phyloP scores from a whole-genome alignment of 2,329 filamentous ascomycete genomes.

The Fusarium sp. region DNA sequence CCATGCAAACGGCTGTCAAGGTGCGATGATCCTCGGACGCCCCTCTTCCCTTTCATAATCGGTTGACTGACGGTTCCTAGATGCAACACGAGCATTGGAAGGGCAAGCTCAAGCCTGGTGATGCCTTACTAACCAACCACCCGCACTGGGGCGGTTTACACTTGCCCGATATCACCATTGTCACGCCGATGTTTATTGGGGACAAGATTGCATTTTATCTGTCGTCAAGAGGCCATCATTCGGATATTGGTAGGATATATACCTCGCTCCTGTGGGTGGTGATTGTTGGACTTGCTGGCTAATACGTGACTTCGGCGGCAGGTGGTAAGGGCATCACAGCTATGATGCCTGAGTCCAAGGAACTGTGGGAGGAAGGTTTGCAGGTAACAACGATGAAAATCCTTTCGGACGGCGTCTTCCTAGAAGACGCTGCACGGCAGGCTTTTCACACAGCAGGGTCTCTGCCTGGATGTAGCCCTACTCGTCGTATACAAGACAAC shows the following conservation, averaged over 20 bases:
- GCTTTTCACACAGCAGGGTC: conserved; percentile 54
- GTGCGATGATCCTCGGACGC: conserved; percentile 11
- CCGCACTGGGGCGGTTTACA: conserved; percentile 58
- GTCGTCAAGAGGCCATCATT: conserved; percentile 55
- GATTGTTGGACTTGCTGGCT: too few species aligned
- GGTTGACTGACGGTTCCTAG: too few species aligned
- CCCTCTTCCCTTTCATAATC: too few species aligned
- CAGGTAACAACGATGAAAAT: conserved; percentile 58
- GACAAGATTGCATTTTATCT: conserved; percentile 57
- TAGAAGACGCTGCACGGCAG: conserved; percentile 53
- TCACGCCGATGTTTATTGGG: conserved; percentile 57
- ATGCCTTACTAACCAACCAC: conserved; percentile 59
- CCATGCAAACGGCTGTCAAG: conserved; percentile 59
- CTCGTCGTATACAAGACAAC: conserved; percentile 59
- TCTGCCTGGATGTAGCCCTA: conserved; percentile 56
- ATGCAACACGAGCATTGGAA: conserved; percentile 55
- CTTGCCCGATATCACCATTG: conserved; percentile 60
- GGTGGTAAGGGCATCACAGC: conserved; percentile 7
- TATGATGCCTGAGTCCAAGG: conserved; percentile 18
- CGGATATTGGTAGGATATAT: conserved; percentile 51
- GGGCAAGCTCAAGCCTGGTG: conserved; percentile 55
- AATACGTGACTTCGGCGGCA: too few species aligned
- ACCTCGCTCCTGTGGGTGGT: too few species aligned
- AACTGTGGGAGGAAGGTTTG: conserved; percentile 60
- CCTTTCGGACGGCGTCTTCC: conserved; percentile 55